Percentiles rank a stretch among this genome's conserved stretches.
Conservation (phyloP, 176 grass and related monocot species). For the Bromus sterilis region DNA sequence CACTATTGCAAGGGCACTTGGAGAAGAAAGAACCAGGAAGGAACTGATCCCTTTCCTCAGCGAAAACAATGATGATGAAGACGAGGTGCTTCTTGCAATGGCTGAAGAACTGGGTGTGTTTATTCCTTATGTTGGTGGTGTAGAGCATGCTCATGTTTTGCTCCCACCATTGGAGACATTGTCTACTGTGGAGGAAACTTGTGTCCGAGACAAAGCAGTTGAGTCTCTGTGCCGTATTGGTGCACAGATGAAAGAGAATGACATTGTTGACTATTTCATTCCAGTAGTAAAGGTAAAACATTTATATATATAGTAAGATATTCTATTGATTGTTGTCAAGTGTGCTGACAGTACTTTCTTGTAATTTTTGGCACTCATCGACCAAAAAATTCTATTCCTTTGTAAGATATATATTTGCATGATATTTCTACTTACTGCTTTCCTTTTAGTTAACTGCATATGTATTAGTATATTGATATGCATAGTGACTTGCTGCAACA, state of each 20-base stretch:
- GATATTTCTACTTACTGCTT: not conserved
- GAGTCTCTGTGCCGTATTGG: slow-evolving; percentile 87
- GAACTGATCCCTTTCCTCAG: slow-evolving; percentile 93
- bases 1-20: slow-evolving; percentile 85
- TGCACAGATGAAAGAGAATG: slow-evolving; percentile 89
- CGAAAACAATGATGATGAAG: slow-evolving; percentile 97
- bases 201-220: slow-evolving; percentile 92
- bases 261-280: slow-evolving; percentile 70
- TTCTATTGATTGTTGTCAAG: not conserved
- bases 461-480: not conserved
- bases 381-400: not conserved
- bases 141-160: slow-evolving; percentile 79
- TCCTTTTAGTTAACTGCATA: not conserved
- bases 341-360: not conserved
- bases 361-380: not conserved
- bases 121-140: slow-evolving; percentile 92
- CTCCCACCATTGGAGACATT: slow-evolving; percentile 83
- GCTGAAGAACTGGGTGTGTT: slow-evolving; percentile 94
- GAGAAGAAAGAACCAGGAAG: slow-evolving; percentile 90
- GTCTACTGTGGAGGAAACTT: slow-evolving; percentile 90
- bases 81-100: slow-evolving; percentile 97
- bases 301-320: not conserved
- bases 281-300: slow-evolving; percentile 61
- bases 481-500: not conserved
- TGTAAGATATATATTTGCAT: not conserved